Percentiles rank a stretch among this genome's conserved stretches.
Conservation (phyloP, 805 yeast species). For the Sugiyamaella smithiae region DNA sequence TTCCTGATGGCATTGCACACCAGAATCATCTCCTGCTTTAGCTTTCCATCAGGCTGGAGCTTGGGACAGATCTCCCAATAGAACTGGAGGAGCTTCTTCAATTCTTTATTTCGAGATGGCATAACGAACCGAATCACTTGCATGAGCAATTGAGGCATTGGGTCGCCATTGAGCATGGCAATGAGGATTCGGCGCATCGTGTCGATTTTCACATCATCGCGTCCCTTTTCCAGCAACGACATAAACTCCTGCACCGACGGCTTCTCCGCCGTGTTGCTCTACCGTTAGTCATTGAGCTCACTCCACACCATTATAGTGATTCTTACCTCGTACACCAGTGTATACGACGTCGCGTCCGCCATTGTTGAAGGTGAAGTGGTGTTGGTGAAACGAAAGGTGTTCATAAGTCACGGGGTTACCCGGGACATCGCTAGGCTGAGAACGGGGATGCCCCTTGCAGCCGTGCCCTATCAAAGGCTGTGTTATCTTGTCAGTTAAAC, state of each 20-base stretch:
- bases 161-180: slow-evolving; percentile 87
- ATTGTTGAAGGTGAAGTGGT: slow-evolving; percentile 20
- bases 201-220: slow-evolving; percentile 80
- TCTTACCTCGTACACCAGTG: slow-evolving; percentile 30
- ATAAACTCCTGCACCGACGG: slow-evolving; percentile 67
- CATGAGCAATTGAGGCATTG: slow-evolving; percentile 91
- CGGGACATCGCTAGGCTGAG: neutral
- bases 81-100: slow-evolving; percentile 87
- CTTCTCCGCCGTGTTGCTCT: slow-evolving; percentile 32
- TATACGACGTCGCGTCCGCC: slow-evolving; percentile 43
- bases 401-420: slow-evolving; percentile 18
- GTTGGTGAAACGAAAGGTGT: slow-evolving; percentile 11
- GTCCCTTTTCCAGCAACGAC: slow-evolving; percentile 78
- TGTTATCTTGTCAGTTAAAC: too few species aligned
- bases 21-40: slow-evolving; percentile 97
- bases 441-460: neutral
- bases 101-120: slow-evolving; percentile 89
- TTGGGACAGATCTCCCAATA: slow-evolving; percentile 99
- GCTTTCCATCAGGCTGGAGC: slow-evolving; percentile 78
- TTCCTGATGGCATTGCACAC: slow-evolving; percentile 97
- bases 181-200: slow-evolving; percentile 87
- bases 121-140: slow-evolving; percentile 94
- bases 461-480: neutral
- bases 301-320: neutral
- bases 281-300: slow-evolving; percentile 1